Conservation (phyloP, 1,284 basidiomycete species). For the Boletellus sp. region DNA sequence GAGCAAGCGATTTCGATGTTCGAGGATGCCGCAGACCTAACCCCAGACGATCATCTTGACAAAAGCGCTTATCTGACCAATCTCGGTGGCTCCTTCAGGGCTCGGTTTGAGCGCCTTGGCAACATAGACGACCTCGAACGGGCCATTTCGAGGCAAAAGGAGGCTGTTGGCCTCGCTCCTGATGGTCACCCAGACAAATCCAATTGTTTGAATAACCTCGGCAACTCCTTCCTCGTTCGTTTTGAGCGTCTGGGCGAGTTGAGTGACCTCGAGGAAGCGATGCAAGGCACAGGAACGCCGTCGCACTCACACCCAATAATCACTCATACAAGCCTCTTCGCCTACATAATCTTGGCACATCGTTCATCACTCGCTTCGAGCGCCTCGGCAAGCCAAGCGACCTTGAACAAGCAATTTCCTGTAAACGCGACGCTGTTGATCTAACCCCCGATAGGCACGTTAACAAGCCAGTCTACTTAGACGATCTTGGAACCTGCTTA, state of each 20-base stretch:
- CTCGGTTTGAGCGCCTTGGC: conserved; percentile 2
- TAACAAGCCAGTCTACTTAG: neutral
- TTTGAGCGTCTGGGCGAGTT: conserved; percentile 1
- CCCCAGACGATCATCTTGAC: neutral
- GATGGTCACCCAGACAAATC: neutral
- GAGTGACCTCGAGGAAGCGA: conserved; percentile 8
- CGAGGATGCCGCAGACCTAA: neutral
- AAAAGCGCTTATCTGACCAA: neutral
- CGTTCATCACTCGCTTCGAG: neutral
- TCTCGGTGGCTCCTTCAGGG: neutral
- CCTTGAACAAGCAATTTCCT: conserved; percentile 6
- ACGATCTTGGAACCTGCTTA: neutral
- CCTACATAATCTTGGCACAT: neutral
- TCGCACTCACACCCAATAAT: neutral
- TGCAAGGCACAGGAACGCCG: neutral
- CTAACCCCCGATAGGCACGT: neutral
- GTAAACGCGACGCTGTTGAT: neutral
- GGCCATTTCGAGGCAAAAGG: conserved; percentile 2
- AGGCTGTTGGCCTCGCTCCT: neutral
- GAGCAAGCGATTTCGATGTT: neutral
- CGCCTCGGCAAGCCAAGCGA: neutral
- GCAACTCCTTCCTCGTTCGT: neutral
- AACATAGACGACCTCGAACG: conserved; percentile 4
- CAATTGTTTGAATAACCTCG: neutral
- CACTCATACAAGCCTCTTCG: neutral